phyloP scores from a whole-genome alignment of 139 green algal species.

The Picochlorum costavermella region DNA sequence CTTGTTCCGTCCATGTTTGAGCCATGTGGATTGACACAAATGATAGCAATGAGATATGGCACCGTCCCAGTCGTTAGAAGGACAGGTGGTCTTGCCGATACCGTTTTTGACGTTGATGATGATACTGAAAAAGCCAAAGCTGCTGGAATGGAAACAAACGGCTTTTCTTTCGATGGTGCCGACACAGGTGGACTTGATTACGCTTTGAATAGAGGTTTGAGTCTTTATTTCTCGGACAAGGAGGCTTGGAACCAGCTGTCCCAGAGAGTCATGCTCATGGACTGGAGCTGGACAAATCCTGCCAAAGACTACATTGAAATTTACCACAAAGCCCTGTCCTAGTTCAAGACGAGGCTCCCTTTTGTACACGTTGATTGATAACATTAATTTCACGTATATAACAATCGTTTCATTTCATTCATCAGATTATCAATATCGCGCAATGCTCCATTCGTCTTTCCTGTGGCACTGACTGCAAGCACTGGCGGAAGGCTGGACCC shows the following conservation, averaged over 20 bases:
- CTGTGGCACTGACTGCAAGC: conserved; percentile 1
- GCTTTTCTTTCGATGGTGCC: conserved; percentile 74
- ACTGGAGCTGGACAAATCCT: conserved; percentile 91
- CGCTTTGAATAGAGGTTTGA: conserved; percentile 80
- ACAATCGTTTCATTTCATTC: not conserved
- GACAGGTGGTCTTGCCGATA: conserved; percentile 88
- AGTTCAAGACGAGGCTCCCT: conserved; percentile 13
- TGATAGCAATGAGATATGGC: conserved; percentile 94
- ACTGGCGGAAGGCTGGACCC: not conserved
- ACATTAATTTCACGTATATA: not conserved
- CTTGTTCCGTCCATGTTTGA: conserved; percentile 96
- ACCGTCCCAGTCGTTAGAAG: conserved; percentile 81
- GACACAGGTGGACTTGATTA: conserved; percentile 85
- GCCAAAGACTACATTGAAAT: conserved; percentile 95
- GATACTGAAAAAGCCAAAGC: conserved; percentile 43
- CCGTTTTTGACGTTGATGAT: conserved; percentile 50
- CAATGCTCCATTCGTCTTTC: not conserved
- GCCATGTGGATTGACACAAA: conserved; percentile 85
- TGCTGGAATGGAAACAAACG: conserved; percentile 69
- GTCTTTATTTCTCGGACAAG: conserved; percentile 67
- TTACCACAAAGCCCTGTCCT: conserved; percentile 73
- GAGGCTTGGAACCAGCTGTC: conserved; percentile 55
- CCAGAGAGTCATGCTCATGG: conserved; percentile 62
- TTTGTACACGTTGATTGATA: not conserved
- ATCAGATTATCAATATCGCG: not conserved